phyloP scores from a whole-genome alignment of 2,329 filamentous ascomycete genomes.

The Cephalotrichum gorgonifer region DNA sequence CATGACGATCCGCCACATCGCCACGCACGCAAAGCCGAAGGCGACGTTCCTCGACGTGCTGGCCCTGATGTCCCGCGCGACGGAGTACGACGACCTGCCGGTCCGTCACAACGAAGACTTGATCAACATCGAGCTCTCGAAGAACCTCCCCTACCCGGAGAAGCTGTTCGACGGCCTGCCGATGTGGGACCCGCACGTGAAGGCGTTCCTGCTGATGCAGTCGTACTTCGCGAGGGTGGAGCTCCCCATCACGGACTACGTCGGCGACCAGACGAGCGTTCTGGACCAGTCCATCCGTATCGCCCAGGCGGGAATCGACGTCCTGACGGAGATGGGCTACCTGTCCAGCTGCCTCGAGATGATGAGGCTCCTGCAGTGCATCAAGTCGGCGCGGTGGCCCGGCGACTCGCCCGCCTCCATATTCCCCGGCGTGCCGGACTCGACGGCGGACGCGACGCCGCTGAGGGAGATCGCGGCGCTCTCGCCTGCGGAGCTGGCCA shows the following conservation, averaged over 20 bases:
- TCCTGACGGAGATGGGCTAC: conserved; percentile 81
- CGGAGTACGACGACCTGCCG: conserved; percentile 94
- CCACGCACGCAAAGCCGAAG: conserved; percentile 61
- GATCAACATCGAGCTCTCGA: conserved; percentile 83
- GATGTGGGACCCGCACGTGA: conserved; percentile 98
- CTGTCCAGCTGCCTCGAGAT: conserved; percentile 69
- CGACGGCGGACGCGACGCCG: conserved; percentile 27
- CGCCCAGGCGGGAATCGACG: conserved; percentile 88
- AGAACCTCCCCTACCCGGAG: conserved; percentile 59
- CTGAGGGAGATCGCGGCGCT: conserved; percentile 30
- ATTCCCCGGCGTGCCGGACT: conserved; percentile 56
- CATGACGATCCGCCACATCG: conserved; percentile 80
- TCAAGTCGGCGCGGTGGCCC: conserved; percentile 91
- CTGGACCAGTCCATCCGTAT: conserved; percentile 96
- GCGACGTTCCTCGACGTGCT: conserved; percentile 75
- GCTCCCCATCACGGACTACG: conserved; percentile 91
- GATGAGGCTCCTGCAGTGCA: conserved; percentile 77
- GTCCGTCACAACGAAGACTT: conserved; percentile 98
- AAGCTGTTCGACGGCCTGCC: conserved; percentile 61
- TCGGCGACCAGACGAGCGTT: conserved; percentile 83
- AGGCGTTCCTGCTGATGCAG: conserved; percentile 86
- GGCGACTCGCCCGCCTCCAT: conserved; percentile 70
- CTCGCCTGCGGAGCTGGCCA: conserved; percentile 13
- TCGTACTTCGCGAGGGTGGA: conserved; percentile 90
- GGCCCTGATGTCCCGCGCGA: conserved; percentile 85